Conservation (phyloP, 371 early-diverging fungal genomes). For the Syncephalastrum racemosum region DNA sequence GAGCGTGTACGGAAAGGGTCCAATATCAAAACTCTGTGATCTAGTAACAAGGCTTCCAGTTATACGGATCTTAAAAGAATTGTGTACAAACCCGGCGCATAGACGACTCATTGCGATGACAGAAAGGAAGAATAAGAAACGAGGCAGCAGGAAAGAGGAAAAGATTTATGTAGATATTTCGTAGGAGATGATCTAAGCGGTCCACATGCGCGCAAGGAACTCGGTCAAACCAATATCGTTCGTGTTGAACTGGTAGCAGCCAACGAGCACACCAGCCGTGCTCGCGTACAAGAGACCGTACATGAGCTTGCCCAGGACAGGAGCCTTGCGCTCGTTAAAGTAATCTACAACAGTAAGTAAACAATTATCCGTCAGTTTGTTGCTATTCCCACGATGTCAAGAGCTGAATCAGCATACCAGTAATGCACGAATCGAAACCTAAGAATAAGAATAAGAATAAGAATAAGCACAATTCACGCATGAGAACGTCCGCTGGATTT, state of each 20-base stretch:
- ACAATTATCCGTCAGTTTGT: constrained; percentile 1
- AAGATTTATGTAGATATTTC: too few relatives aligned
- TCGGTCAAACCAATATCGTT: constrained; percentile 93
- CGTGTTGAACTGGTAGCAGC: constrained; percentile 93
- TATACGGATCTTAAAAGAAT: too few relatives aligned
- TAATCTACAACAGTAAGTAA: constrained; percentile 69
- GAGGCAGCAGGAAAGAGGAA: too few relatives aligned
- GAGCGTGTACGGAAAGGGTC: too few relatives aligned
- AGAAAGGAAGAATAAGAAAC: too few relatives aligned
- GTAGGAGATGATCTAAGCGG: constrained; percentile 46
- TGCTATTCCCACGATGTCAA: too few relatives aligned
- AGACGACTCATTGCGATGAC: too few relatives aligned
- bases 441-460: constrained; percentile 2
- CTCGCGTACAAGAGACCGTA: constrained; percentile 63
- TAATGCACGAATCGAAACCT: constrained; percentile 62
- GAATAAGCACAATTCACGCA: not conserved
- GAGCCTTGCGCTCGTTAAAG: constrained; percentile 71
- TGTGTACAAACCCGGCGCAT: too few relatives aligned
- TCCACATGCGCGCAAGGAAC: constrained; percentile 81
- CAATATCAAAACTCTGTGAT: too few relatives aligned
- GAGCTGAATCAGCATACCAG: constrained; percentile 27
- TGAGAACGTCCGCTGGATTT: too few relatives aligned
- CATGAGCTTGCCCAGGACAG: constrained; percentile 60
- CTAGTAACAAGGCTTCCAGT: too few relatives aligned
- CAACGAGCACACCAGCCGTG: constrained; percentile 79